Evolutionary conservation across 225 moss, liverwort and hornwort genomes (phyloP), one percentile per base, ranked within the genome.

Genomic region (Sphagnum tenellum): DNA sequence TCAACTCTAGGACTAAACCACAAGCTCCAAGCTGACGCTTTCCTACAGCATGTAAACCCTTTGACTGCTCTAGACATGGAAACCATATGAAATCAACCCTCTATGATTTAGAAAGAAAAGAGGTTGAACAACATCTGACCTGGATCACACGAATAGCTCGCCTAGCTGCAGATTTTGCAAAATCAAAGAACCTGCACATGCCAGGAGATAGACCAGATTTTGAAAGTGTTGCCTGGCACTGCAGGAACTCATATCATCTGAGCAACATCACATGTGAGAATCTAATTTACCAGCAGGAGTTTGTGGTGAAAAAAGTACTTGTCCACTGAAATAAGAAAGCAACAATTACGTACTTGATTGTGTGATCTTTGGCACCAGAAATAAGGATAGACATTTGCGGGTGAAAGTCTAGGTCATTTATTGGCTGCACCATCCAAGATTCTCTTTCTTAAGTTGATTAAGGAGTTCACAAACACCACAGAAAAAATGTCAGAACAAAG

Each of bases 61-160:
- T 29, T 29, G 29, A 29, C 29, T 29, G 29, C 29, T 29, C 29
- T 29, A 29, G 29, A 29, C 29, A 29, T 29, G 29, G 1, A 1
- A 29, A 29, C 29, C 29, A 29, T 29, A 29, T 29, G 29, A 29
- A 29, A 29, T 29, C 29, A 29, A 29, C 29, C 29, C 29, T 29
- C 29, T 29, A 29, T 29, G 29, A 29, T 29, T 29, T 63, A 56
- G 47, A 49, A 44, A 51, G 48, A 50, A 5, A 62, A n/a, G 12
- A 9, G 2, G 47, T 12, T 48, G 57, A 29, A 29, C 29, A 29
- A 29, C 29, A 48, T 12, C 56, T 5, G 57, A 88, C 88, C 82
- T 94, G 94, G 66, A 94, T 94, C 49, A 94, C 94, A 63, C 94
- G 81, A 74, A 90, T 85, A 64, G 89, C 94, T 57, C 94, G 86